Evolutionary conservation across 495 filamentous ascomycete genomes (phyloP).

Genomic region (Penicillium macrosclerotiorum): DNA sequence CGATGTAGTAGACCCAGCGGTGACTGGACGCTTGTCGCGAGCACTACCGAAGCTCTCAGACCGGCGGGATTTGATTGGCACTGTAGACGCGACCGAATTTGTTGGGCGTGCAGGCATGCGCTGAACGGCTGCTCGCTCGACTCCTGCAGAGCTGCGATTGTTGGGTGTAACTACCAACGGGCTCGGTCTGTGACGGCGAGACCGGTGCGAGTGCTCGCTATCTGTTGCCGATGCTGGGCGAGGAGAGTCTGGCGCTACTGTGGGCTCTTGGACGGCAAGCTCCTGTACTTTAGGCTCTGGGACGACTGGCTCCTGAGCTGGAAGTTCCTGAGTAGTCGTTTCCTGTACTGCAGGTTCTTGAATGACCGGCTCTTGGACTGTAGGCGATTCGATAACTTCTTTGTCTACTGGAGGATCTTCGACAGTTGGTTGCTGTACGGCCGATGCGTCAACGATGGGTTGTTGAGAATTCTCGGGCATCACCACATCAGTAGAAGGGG

Average conservation of each 20-base stretch:
- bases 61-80: constrained; percentile 31
- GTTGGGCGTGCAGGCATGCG: constrained; percentile 38
- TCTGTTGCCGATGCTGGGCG: constrained; percentile 31
- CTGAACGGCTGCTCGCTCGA: constrained; percentile 52
- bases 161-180: constrained; percentile 23
- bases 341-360: too few relatives aligned
- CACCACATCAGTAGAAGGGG: constrained; percentile 8
- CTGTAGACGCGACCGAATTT: constrained; percentile 30
- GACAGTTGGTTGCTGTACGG: neutral
- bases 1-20: constrained; percentile 53
- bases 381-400: too few relatives aligned
- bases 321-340: too few relatives aligned
- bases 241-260: constrained; percentile 7
- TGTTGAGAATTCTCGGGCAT: constrained; percentile 1
- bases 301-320: too few relatives aligned
- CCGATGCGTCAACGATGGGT: too few relatives aligned
- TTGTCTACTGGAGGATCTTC: neutral
- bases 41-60: constrained; percentile 47
- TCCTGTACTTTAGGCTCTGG: neutral
- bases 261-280: neutral
- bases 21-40: constrained; percentile 52
- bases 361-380: neutral
- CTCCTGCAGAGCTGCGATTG: constrained; percentile 24
- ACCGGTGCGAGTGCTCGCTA: constrained; percentile 33
- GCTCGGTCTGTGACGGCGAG: constrained; percentile 28